Percentiles rank a stretch among this genome's conserved stretches.
phyloP scores from a whole-genome alignment of 495 filamentous ascomycete genomes.

The Penicillium waksmanii region DNA sequence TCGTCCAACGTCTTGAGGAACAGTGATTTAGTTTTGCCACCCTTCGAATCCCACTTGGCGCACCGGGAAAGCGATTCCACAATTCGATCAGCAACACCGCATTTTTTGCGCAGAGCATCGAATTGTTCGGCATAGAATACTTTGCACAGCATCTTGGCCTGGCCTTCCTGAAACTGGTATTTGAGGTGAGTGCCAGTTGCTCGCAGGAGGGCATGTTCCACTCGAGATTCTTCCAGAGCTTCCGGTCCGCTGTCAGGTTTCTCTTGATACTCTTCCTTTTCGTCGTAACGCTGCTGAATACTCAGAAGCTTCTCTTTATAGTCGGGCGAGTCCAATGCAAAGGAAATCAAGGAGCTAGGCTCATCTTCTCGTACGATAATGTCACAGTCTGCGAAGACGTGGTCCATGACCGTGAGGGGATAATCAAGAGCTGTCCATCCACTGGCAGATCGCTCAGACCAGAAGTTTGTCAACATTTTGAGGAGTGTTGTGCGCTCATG shows the following conservation, averaged over 20 bases:
- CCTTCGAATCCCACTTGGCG: slow-evolving; percentile 97
- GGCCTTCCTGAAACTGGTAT: slow-evolving; percentile 89
- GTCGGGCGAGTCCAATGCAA: slow-evolving; percentile 82
- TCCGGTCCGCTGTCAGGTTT: slow-evolving; percentile 29
- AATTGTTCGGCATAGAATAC: slow-evolving; percentile 98
- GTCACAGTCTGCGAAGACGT: slow-evolving; percentile 97
- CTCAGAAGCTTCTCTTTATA: slow-evolving; percentile 77
- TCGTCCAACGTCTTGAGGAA: slow-evolving; percentile 97
- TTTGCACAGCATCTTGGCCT: slow-evolving; percentile 94
- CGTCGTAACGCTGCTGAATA: slow-evolving; percentile 64
- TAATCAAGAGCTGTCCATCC: slow-evolving; percentile 96
- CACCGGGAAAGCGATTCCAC: slow-evolving; percentile 94
- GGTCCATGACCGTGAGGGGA: slow-evolving; percentile 82
- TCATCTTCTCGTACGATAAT: slow-evolving; percentile 97
- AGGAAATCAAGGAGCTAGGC: slow-evolving; percentile 92
- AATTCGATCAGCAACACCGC: slow-evolving; percentile 89
- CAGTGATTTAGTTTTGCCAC: slow-evolving; percentile 97
- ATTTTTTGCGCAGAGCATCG: slow-evolving; percentile 89
- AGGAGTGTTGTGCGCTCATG: slow-evolving; percentile 90
- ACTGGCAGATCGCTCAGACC: slow-evolving; percentile 95
- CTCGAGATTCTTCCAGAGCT: slow-evolving; percentile 54
- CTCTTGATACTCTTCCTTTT: slow-evolving; percentile 33
- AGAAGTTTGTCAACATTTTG: slow-evolving; percentile 95
- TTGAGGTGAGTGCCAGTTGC: slow-evolving; percentile 88
- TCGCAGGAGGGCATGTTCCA: slow-evolving; percentile 78